Evolutionary conservation across 305 asterid genomes (phyloP).

Genomic region (Euphrasia arctica): DNA sequence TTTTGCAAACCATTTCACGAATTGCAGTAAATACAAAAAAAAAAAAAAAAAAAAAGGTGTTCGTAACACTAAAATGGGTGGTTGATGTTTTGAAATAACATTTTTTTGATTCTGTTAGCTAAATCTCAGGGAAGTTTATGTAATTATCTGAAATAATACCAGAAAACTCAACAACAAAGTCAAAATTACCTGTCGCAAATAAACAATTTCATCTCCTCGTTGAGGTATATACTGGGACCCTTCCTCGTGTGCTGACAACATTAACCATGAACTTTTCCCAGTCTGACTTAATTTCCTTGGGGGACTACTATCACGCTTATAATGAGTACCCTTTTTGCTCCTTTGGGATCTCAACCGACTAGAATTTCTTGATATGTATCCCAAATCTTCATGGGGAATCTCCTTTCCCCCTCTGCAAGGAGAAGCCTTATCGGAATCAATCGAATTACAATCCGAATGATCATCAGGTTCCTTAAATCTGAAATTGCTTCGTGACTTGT

Average conservation of each 20-base stretch:
- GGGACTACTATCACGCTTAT: constrained; percentile 54
- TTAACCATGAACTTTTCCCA: constrained; percentile 81
- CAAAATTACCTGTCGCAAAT: constrained; percentile 75
- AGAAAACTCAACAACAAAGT: constrained; percentile 6
- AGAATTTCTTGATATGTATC: constrained; percentile 43
- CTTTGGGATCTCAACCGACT: constrained; percentile 72
- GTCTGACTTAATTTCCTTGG: constrained; percentile 56
- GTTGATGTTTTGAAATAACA: neutral
- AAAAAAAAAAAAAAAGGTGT: no score
- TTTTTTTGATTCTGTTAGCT: neutral
- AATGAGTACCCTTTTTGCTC: constrained; percentile 56
- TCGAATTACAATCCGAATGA: constrained; percentile 51
- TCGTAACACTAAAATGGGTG: neutral
- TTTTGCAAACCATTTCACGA: no score
- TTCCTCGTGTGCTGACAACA: constrained; percentile 81
- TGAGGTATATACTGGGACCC: constrained; percentile 93
- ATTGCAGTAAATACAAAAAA: no score
- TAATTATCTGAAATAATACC: neutral
- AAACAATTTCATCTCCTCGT: constrained; percentile 78
- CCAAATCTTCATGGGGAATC: constrained; percentile 48
- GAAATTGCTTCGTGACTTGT: constrained; percentile 36
- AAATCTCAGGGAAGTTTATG: neutral
- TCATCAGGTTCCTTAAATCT: constrained; percentile 40
- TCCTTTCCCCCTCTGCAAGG: constrained; percentile 47
- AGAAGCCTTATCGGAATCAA: constrained; percentile 44